A percentile compares a stretch with the other conserved stretches of the same genome.
These are phyloP conservation scores for Coniochaeta sp. DNA, from an alignment of 2,329 filamentous ascomycete genomes.

Conservation along the genomic window DNA sequence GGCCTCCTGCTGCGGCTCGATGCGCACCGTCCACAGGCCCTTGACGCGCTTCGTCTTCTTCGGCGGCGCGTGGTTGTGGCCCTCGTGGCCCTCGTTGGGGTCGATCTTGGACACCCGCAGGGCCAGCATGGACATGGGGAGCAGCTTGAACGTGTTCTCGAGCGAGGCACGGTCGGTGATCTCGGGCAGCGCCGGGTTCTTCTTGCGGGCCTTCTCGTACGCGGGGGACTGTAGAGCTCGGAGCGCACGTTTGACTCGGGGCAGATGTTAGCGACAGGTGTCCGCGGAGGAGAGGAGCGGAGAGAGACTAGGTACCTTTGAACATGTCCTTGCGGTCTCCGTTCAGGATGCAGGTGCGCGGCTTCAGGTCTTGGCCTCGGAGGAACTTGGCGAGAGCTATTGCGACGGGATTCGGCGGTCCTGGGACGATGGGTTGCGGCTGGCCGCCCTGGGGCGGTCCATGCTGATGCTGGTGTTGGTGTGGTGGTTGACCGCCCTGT, in stretches of 20 bases:
- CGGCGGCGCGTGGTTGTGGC: constrained; percentile 40
- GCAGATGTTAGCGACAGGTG: constrained; percentile 7
- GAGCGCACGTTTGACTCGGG: constrained; percentile 85
- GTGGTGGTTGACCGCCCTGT: constrained; percentile 20
- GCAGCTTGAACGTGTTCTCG: constrained; percentile 89
- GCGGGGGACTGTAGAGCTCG: constrained; percentile 82
- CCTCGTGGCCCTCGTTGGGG: constrained; percentile 67
- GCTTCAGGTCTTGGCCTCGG: constrained; percentile 76
- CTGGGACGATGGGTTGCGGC: constrained; percentile 62
- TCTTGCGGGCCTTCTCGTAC: constrained; percentile 82
- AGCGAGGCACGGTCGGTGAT: constrained; percentile 83
- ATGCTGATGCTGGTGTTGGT: constrained; percentile 29
- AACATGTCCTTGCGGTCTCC: constrained; percentile 99
- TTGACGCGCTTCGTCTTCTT: constrained; percentile 86
- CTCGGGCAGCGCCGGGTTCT: constrained; percentile 82
- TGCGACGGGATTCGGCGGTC: constrained; percentile 81
- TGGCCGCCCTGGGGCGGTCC: constrained; percentile 27
- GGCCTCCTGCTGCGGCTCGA: constrained; percentile 92
- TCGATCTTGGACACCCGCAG: constrained; percentile 82
- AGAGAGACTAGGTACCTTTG: constrained; percentile 57
- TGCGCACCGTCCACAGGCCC: constrained; percentile 90
- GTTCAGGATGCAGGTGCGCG: constrained; percentile 84
- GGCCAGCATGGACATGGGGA: constrained; percentile 89
- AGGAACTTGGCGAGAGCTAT: constrained; percentile 87
- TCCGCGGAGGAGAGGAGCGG: not conserved